Evolutionary conservation across 352 stramenopile genomes (phyloP), one percentile per base, ranked within the genome.

Genomic region (Globisporangium polare): DNA sequence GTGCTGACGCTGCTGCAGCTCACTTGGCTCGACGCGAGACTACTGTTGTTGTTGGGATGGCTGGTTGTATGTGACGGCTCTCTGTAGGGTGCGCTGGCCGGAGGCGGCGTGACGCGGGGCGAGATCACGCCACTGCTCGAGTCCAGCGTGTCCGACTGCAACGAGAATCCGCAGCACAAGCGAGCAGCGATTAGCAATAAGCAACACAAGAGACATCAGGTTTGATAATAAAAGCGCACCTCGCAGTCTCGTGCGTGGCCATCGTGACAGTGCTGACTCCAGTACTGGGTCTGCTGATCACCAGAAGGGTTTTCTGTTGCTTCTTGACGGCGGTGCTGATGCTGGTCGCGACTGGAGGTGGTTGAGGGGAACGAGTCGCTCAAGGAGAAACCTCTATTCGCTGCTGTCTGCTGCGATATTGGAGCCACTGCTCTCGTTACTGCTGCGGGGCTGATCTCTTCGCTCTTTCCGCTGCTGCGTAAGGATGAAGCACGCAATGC

Each of bases 141-240:
- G 26, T 66, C 60, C 8, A 66, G 47, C 10, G 60, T 66, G n/a
- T 66, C 60, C 0, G 60, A 66, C 60, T 65, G 17, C 8, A 43
- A 13, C 12, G 33, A 31, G 29, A 31, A 49, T 12, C 8, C 43
- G 13, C 22, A 33, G 2, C 31, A 45, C 2, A 46, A 8, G 18
- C 41, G 18, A 46, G 22, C 18, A 22, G 18, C 29, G 29, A 33
- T 33, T 33, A 33, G 1, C 29, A 33, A 33, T 33, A 33, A 33
- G 29, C 4, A 7, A 33, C 4, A 33, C 4, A 33, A 33, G 29
- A 33, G 29, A 33, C 29, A 9, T 33, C 29, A 33, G 0, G 29
- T 33, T 7, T 33, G 29, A 33, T 33, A 33, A 33, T 7, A 33
- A 33, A 33, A 20, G 18, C 39, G 35, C 51, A 60, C 53, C 53